A percentile compares a stretch with the other conserved stretches of the same genome.
phyloP scores from a whole-genome alignment of 1,284 basidiomycete genomes.

The Schizophyllum amplum region DNA sequence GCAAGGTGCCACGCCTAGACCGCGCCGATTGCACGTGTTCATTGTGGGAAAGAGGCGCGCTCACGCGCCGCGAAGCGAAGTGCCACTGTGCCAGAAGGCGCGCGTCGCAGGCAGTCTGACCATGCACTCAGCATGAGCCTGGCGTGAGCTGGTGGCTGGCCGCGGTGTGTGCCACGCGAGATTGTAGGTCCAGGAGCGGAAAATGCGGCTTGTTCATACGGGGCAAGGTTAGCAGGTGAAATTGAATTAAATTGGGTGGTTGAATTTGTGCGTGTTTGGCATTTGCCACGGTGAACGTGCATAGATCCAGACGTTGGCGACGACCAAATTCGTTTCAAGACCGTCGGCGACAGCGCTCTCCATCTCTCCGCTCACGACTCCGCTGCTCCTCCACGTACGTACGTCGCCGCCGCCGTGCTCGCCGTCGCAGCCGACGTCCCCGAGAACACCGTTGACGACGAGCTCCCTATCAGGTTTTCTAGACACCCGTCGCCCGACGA shows the following conservation, averaged over 20 bases:
- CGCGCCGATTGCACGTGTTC: background rate
- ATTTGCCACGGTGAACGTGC: constrained; percentile 19
- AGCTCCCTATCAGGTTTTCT: background rate
- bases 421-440: background rate
- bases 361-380: constrained; percentile 12
- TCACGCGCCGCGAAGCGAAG: background rate
- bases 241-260: background rate
- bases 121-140: no score
- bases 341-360: constrained; percentile 29
- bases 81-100: background rate
- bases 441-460: background rate
- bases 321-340: constrained; percentile 22
- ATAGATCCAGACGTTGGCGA: constrained; percentile 32
- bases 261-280: constrained; percentile 8
- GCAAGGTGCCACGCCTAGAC: no score
- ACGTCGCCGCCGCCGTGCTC: background rate
- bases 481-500: background rate
- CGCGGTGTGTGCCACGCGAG: background rate
- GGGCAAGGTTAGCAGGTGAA: background rate
- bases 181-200: background rate
- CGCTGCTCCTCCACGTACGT: constrained; percentile 6
- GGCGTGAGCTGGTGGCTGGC: no score
- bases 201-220: background rate
- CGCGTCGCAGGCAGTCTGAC: background rate
- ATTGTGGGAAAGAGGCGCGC: background rate